Evolutionary conservation across 495 filamentous ascomycete species (phyloP).

Genomic region (Cenococcum geophilum): DNA sequence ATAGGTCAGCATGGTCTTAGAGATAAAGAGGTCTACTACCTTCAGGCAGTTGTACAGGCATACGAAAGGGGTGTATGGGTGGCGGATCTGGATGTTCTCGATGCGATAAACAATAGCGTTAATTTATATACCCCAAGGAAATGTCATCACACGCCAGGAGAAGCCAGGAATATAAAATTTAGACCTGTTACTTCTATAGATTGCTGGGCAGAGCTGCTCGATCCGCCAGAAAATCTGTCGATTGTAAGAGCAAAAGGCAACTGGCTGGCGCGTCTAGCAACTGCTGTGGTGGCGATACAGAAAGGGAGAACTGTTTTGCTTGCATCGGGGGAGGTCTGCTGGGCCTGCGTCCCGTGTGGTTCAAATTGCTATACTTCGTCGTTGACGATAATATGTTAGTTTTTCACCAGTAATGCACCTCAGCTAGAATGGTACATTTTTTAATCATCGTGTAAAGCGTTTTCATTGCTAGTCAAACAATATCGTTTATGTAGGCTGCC

Average conservation of each 20-base stretch:
- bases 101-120: slow-evolving; percentile 2
- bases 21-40: slow-evolving; percentile 30
- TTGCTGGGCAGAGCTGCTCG: not conserved
- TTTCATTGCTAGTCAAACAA: too few relatives aligned
- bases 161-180: not conserved
- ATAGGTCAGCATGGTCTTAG: slow-evolving; percentile 18
- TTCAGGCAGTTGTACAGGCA: slow-evolving; percentile 37
- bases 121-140: not conserved
- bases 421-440: too few relatives aligned
- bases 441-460: too few relatives aligned
- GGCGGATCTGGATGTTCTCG: slow-evolving; percentile 38
- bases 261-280: not conserved
- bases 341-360: not conserved
- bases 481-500: too few relatives aligned
- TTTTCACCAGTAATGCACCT: too few relatives aligned
- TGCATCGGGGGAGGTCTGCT: not conserved
- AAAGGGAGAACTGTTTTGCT: not conserved
- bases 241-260: not conserved
- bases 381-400: too few relatives aligned
- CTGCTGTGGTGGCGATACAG: not conserved
- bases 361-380: too few relatives aligned
- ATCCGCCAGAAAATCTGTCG: not conserved
- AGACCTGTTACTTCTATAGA: not conserved
- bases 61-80: slow-evolving; percentile 39
- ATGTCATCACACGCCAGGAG: not conserved